Conservation (phyloP, 371 early-diverging fungal species). For the Enterospora canceri region DNA sequence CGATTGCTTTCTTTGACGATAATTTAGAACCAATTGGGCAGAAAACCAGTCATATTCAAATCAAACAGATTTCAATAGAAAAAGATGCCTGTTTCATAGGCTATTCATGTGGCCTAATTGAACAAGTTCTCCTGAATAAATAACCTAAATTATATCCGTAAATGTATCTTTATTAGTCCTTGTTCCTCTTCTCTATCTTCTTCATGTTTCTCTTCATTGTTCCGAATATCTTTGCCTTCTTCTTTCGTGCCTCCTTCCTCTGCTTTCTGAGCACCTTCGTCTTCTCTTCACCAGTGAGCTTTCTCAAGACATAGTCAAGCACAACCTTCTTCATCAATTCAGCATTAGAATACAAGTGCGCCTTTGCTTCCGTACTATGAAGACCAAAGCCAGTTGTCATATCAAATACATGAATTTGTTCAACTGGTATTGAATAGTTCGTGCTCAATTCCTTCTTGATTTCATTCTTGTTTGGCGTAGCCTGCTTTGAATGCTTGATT, state of each 20-base stretch:
- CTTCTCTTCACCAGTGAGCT: slow-evolving; percentile 39
- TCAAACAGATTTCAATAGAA: background rate
- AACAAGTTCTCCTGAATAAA: background rate
- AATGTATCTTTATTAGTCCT: slow-evolving; percentile 12
- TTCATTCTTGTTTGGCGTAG: slow-evolving; percentile 46
- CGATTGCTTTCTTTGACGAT: background rate
- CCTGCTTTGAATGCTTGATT: slow-evolving; percentile 37
- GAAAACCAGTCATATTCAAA: background rate
- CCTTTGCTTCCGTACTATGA: slow-evolving; percentile 38
- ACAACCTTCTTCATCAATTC: slow-evolving; percentile 38
- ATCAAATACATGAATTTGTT: slow-evolving; percentile 40
- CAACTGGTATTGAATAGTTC: slow-evolving; percentile 27
- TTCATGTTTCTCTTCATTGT: slow-evolving; percentile 40
- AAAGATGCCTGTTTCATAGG: background rate
- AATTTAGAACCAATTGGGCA: background rate
- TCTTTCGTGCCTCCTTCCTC: slow-evolving; percentile 53
- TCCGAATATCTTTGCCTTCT: slow-evolving; percentile 53
- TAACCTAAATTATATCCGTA: background rate
- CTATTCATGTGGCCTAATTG: background rate
- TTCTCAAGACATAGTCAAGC: slow-evolving; percentile 39
- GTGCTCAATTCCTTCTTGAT: slow-evolving; percentile 33
- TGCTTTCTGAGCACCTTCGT: slow-evolving; percentile 35
- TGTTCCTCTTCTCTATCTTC: slow-evolving; percentile 48
- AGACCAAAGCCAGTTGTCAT: slow-evolving; percentile 47
- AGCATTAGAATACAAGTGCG: slow-evolving; percentile 42